Conservation (phyloP, 2,329 filamentous ascomycete genomes). For the Pseudogymnoascus sp. region DNA sequence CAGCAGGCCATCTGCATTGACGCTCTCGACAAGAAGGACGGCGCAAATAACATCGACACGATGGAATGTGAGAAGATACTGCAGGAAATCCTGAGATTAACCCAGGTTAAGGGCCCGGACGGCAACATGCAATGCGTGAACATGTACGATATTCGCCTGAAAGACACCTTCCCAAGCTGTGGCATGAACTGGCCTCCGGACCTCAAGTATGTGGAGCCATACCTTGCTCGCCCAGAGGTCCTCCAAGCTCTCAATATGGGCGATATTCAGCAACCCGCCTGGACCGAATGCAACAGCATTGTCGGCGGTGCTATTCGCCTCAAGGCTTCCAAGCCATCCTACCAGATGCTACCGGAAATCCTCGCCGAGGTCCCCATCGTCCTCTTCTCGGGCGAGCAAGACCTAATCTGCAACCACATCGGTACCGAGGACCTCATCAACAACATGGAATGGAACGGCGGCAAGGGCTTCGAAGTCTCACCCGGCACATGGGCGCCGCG, state of each 20-base stretch:
- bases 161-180: conserved; percentile 73
- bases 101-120: conserved; percentile 46
- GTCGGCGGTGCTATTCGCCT: conserved; percentile 68
- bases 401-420: conserved; percentile 94
- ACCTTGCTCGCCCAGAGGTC: conserved; percentile 78
- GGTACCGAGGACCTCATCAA: conserved; percentile 88
- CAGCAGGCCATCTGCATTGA: conserved; percentile 63
- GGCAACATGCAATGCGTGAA: conserved; percentile 62
- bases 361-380: conserved; percentile 71
- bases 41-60: conserved; percentile 58
- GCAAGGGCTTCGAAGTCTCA: conserved; percentile 80
- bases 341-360: conserved; percentile 69
- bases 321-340: conserved; percentile 62
- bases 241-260: conserved; percentile 75
- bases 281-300: conserved; percentile 80
- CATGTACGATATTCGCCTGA: conserved; percentile 93
- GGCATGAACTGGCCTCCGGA: conserved; percentile 99
- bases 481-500: conserved; percentile 88
- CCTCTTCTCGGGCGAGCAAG: conserved; percentile 87
- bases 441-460: conserved; percentile 86
- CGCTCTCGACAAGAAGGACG: conserved; percentile 50
- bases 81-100: conserved; percentile 61
- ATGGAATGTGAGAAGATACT: conserved; percentile 70
- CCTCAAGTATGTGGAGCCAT: conserved; percentile 67
- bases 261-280: conserved; percentile 73